A percentile compares a stretch with the other conserved stretches of the same genome.
phyloP scores from a whole-genome alignment of 2,329 filamentous ascomycete species.

The Lithohypha guttulata region DNA sequence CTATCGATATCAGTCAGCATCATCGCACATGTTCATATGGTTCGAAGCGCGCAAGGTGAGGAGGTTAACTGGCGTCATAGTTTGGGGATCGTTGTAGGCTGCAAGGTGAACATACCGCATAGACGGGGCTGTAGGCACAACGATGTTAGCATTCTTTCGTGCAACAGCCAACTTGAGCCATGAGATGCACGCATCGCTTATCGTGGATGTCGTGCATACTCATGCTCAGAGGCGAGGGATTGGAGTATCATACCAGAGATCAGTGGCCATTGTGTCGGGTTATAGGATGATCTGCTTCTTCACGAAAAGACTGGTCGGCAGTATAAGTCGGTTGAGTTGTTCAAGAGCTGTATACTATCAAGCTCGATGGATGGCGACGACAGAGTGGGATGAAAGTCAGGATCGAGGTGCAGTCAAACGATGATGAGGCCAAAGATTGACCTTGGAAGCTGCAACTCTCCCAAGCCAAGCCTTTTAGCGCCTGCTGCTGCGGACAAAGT shows the following conservation, averaged over 20 bases:
- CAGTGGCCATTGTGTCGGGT: slow-evolving; percentile 58
- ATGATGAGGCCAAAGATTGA: slow-evolving; percentile 11
- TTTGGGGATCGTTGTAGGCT: neutral
- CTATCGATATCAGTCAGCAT: slow-evolving; percentile 33
- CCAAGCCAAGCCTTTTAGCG: slow-evolving; percentile 7
- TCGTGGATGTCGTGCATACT: slow-evolving; percentile 1
- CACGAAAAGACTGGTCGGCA: slow-evolving; percentile 9
- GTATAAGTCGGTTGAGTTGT: slow-evolving; percentile 5
- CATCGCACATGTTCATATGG: slow-evolving; percentile 23
- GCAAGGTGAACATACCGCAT: slow-evolving; percentile 70
- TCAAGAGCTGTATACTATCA: slow-evolving; percentile 6
- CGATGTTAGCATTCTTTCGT: slow-evolving; percentile 38
- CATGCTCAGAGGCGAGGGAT: slow-evolving; percentile 12
- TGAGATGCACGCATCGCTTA: no score
- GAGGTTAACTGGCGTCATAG: slow-evolving; percentile 7
- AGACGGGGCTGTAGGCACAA: slow-evolving; percentile 64
- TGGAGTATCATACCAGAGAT: slow-evolving; percentile 63
- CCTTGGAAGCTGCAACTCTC: slow-evolving; percentile 13
- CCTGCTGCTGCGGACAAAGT: neutral
- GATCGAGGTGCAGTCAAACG: slow-evolving; percentile 2
- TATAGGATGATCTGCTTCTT: neutral
- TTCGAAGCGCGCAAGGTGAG: neutral
- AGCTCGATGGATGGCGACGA: slow-evolving; percentile 4
- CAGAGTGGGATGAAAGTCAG: neutral
- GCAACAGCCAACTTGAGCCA: no score